Percentiles rank a stretch among this genome's conserved stretches.
Evolutionary conservation across 495 filamentous ascomycete genomes (phyloP).

Genomic region (Patellaria atrata): DNA sequence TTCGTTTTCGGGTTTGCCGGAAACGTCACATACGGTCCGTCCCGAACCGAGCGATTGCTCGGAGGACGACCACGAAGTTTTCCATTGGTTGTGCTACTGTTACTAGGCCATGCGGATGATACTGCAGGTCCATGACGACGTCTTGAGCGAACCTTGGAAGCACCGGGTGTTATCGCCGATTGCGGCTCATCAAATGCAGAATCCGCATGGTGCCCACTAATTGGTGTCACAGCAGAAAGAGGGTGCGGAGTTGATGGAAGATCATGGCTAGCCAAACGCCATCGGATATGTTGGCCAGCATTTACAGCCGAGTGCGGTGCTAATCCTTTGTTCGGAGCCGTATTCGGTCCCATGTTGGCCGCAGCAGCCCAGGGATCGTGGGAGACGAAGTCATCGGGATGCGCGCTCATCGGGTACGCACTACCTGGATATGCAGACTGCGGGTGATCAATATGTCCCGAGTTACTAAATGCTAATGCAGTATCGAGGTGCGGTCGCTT

Average conservation of each 20-base stretch:
- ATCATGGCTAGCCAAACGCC: constrained; percentile 31
- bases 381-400: constrained; percentile 21
- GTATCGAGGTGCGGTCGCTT: constrained; percentile 56
- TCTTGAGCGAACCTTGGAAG: constrained; percentile 39
- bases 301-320: constrained; percentile 23
- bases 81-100: constrained; percentile 47
- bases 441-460: constrained; percentile 36
- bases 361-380: constrained; percentile 24
- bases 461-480: constrained; percentile 44
- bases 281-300: constrained; percentile 29
- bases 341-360: constrained; percentile 21
- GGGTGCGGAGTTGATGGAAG: constrained; percentile 57
- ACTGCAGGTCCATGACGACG: constrained; percentile 85
- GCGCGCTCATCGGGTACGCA: no score
- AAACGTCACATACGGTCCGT: constrained; percentile 80
- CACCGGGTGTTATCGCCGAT: constrained; percentile 52
- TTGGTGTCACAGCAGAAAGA: constrained; percentile 65
- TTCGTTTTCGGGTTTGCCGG: constrained; percentile 49
- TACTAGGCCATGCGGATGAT: constrained; percentile 84
- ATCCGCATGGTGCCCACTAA: constrained; percentile 33
- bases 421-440: constrained; percentile 46
- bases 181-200: constrained; percentile 43
- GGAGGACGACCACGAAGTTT: constrained; percentile 78
- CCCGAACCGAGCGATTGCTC: constrained; percentile 54
- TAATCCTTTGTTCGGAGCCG: constrained; percentile 14